A percentile compares a stretch with the other conserved stretches of the same genome.
Evolutionary conservation across 176 grass and related monocot genomes (phyloP).

Genomic region (Chloris gayana): DNA sequence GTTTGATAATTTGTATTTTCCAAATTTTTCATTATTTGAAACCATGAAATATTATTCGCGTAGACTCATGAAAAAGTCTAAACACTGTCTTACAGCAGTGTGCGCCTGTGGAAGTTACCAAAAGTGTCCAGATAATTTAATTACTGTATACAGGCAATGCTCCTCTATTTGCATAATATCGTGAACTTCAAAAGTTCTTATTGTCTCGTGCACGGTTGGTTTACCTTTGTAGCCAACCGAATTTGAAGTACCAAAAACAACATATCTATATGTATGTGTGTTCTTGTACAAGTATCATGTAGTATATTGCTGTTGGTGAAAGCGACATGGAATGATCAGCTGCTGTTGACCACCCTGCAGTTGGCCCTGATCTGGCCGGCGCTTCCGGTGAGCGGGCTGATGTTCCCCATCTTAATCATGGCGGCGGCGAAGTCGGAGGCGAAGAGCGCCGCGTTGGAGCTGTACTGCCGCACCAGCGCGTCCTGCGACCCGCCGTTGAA

Average conservation of each 20-base stretch:
- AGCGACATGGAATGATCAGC: background rate
- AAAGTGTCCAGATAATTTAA: too few species aligned
- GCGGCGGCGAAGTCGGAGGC: slow-evolving; percentile 47
- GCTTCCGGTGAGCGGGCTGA: slow-evolving; percentile 50
- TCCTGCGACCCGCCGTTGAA: slow-evolving; percentile 68
- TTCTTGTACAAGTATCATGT: background rate
- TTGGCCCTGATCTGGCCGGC: slow-evolving; percentile 54
- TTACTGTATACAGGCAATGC: too few species aligned
- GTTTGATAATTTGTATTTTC: too few species aligned
- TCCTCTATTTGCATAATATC: too few species aligned
- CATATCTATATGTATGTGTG: background rate
- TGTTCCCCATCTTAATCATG: slow-evolving; percentile 60
- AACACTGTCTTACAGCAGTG: too few species aligned
- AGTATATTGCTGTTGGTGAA: background rate
- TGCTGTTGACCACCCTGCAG: slow-evolving; percentile 62
- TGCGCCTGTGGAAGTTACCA: too few species aligned
- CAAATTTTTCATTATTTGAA: too few species aligned
- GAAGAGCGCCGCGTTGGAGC: background rate
- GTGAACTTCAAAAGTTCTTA: slow-evolving; percentile 18
- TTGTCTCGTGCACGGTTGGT: background rate
- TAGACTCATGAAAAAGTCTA: too few species aligned
- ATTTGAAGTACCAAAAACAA: background rate
- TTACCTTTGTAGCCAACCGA: slow-evolving; percentile 17
- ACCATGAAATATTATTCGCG: too few species aligned
- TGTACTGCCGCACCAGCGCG: slow-evolving; percentile 49